Base-by-base conservation (phyloP, 257 asterid genomes). In the Salvia splendens region DNA sequence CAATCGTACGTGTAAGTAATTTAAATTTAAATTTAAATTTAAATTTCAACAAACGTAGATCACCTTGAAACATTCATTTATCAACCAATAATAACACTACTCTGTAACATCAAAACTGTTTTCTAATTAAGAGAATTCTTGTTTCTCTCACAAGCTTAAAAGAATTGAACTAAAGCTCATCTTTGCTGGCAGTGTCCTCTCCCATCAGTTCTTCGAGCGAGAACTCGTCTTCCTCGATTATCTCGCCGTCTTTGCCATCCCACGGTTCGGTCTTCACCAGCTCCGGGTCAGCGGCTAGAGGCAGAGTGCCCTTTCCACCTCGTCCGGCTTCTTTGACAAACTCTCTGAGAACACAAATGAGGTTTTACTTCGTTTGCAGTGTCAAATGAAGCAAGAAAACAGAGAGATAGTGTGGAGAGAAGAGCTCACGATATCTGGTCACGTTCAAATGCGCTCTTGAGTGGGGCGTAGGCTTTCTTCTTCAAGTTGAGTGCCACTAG, bases 141-240 rank as follows among this genome's bases (percentile, higher is more conserved):
- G 56, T 47, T 58, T 67, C 73, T 57, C 73, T 73, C 67, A 12
- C 20, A 55, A 30, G 65, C 36, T 65, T 17, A 57, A 67, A 17
- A 33, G 12, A 43, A 48, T 28, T 8, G 12, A 36, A 52, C 70
- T 84, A 85, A 43, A 89, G 76, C 75, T 85, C 90, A 72, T 84
- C 86, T 75, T 84, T 85, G 82, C 71, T 69, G 14, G 9, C 76
- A 59, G 55, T 68, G 66, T 84, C 92, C 36, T 83, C 96, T 41
- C 87, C 91, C 98, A 92, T 92, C 58, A 92, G 89, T 77, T 92
- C 98, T 24, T 92, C 98, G 11, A 92, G 96, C 17, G 98, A 89
- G 74, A 92, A 87, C 71, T 92, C 98, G 9, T 92, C 98, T 72
- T 92, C 98, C 83, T 92, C 98, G 12, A 87, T 75, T 64, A 86